Percentiles rank a stretch among this genome's conserved stretches.
phyloP scores from a whole-genome alignment of 257 asterid genomes.

The Jaltomata sinuosa region DNA sequence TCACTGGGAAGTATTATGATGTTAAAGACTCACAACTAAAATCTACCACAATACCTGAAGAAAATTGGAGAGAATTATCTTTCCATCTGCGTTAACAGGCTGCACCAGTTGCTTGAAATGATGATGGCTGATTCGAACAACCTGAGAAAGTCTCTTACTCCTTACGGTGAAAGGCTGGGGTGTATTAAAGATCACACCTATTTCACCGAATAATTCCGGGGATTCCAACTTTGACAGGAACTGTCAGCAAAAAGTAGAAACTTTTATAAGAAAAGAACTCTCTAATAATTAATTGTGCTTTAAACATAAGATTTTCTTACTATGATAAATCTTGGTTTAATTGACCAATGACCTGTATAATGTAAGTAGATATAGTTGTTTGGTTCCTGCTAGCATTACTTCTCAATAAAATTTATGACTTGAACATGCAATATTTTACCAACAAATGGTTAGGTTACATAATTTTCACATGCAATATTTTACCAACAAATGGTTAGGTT shows the following conservation, averaged over 20 bases:
- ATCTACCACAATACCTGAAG: slow-evolving; percentile 43
- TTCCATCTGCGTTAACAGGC: slow-evolving; percentile 55
- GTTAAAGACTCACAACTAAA: neutral
- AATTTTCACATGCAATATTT: no score
- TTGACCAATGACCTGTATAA: no score
- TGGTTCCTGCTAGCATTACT: no score
- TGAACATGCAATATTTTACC: no score
- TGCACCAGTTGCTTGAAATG: slow-evolving; percentile 86
- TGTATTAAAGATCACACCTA: slow-evolving; percentile 68
- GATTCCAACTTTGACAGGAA: slow-evolving; percentile 48
- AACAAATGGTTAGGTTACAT: no score
- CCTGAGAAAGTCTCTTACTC: slow-evolving; percentile 88
- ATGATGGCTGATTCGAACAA: slow-evolving; percentile 77
- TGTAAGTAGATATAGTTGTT: no score
- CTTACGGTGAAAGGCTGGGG: slow-evolving; percentile 96
- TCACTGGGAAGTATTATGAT: neutral
- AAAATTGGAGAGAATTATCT: slow-evolving; percentile 55
- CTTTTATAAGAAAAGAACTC: neutral
- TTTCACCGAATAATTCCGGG: slow-evolving; percentile 73
- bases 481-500: no score
- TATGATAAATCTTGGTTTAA: no score
- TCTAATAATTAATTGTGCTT: neutral
- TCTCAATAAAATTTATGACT: no score
- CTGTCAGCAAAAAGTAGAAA: slow-evolving; percentile 27
- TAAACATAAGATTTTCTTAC: neutral